Conservation (phyloP, 1,284 basidiomycete species). For the Jaminaea rosea region DNA sequence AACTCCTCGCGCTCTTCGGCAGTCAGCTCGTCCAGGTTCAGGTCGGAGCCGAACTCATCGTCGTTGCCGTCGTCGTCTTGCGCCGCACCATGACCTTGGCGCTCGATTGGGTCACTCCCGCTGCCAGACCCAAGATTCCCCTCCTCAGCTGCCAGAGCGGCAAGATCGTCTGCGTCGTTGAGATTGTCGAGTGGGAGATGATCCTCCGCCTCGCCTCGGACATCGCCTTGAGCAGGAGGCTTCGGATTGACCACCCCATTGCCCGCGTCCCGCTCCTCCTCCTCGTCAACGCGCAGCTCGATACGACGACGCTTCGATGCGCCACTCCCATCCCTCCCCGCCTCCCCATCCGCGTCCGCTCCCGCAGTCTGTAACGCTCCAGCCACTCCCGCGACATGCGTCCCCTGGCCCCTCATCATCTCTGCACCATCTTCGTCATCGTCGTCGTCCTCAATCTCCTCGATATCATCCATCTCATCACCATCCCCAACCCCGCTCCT, state of each 20-base stretch:
- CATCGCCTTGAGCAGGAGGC: no score
- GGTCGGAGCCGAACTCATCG: not conserved
- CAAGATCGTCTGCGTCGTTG: not conserved
- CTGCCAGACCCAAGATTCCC: not conserved
- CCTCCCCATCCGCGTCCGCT: no score
- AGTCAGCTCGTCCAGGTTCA: not conserved
- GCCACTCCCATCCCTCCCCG: no score
- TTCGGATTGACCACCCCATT: no score
- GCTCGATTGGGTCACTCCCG: not conserved
- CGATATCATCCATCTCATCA: not conserved
- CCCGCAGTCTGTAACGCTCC: no score
- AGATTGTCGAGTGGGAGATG: not conserved
- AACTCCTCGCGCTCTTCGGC: not conserved
- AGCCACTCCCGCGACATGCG: no score
- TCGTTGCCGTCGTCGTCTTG: not conserved
- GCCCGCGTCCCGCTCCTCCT: no score
- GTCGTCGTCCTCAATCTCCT: not conserved
- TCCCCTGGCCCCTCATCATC: not conserved
- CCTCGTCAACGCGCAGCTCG: no score
- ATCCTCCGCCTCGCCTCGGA: no score
- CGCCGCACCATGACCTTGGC: not conserved
- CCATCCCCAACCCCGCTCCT: constrained; percentile 51
- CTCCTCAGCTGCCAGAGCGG: not conserved
- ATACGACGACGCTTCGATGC: no score
- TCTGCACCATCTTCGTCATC: not conserved